phyloP scores from a whole-genome alignment of 2,329 filamentous ascomycete species.

The Amylocarpus encephaloides region DNA sequence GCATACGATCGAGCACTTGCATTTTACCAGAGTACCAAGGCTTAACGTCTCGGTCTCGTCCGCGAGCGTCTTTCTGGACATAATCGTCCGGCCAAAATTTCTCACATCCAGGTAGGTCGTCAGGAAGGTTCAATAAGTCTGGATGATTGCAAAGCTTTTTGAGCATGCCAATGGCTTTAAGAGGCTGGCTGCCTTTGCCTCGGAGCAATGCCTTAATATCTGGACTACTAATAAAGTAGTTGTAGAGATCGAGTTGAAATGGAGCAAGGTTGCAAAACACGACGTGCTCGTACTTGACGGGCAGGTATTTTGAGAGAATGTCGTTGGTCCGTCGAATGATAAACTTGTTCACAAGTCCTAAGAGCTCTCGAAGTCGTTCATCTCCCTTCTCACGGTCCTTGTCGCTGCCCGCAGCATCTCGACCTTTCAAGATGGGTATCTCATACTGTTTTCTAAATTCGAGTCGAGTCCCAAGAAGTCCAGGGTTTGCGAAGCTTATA shows the following conservation, averaged over 20 bases:
- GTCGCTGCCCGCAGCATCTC: constrained; percentile 84
- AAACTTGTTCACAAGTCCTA: constrained; percentile 90
- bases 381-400: constrained; percentile 77
- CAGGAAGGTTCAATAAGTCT: constrained; percentile 76
- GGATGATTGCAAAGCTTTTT: constrained; percentile 99
- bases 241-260: constrained; percentile 91
- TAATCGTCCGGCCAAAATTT: constrained; percentile 77
- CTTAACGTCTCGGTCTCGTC: constrained; percentile 86
- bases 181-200: constrained; percentile 89
- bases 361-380: constrained; percentile 72
- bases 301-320: constrained; percentile 93
- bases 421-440: constrained; percentile 81
- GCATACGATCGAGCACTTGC: constrained; percentile 96
- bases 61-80: constrained; percentile 77
- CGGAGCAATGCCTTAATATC: constrained; percentile 87
- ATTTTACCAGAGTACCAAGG: constrained; percentile 98
- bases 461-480: constrained; percentile 76
- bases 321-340: constrained; percentile 98
- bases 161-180: constrained; percentile 93
- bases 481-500: constrained; percentile 93
- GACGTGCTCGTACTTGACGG: constrained; percentile 98
- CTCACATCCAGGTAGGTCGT: constrained; percentile 84
- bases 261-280: constrained; percentile 94
- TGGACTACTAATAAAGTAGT: constrained; percentile 93
- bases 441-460: constrained; percentile 96